A percentile compares a stretch with the other conserved stretches of the same genome.
Evolutionary conservation across 2,329 filamentous ascomycete genomes (phyloP).

Genomic region (Aschersonia sp.): DNA sequence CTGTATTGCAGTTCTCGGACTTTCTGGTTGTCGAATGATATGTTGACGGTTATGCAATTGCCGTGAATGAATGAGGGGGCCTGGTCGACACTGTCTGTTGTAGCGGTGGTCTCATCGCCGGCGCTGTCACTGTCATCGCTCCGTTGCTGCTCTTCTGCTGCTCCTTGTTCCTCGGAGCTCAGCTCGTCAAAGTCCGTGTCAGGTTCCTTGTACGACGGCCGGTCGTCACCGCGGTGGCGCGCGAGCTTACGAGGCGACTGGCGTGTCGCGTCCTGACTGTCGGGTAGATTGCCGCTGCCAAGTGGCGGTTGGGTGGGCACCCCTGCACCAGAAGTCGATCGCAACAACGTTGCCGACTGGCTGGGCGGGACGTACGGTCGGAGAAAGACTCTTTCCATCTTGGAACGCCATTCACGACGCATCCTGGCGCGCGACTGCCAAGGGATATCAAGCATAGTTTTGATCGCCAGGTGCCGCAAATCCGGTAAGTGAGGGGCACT

Average conservation of each 20-base stretch:
- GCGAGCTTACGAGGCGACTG: conserved; percentile 6
- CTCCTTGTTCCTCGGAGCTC: conserved; percentile 11
- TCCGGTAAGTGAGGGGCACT: conserved; percentile 50
- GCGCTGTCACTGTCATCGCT: conserved; percentile 4
- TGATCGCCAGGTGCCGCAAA: conserved; percentile 58
- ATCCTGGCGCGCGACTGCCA: conserved; percentile 77
- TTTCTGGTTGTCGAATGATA: conserved; percentile 64
- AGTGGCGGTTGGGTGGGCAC: background rate
- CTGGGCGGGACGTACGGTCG: conserved; percentile 28
- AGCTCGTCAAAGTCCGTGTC: conserved; percentile 30
- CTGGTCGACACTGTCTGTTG: background rate
- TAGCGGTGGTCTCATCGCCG: background rate
- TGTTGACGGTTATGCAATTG: conserved; percentile 54
- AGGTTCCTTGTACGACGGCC: conserved; percentile 26
- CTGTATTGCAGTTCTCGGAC: conserved; percentile 52
- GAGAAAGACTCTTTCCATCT: conserved; percentile 53
- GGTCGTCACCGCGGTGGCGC: conserved; percentile 7
- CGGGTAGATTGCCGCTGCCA: background rate
- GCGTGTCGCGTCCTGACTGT: background rate
- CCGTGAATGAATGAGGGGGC: conserved; percentile 40
- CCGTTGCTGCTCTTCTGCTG: background rate
- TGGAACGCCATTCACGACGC: conserved; percentile 62
- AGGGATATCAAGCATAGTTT: conserved; percentile 62
- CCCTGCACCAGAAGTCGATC: conserved; percentile 6
- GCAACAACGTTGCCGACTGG: conserved; percentile 8